Base-by-base conservation (phyloP, 225 moss, liverwort and hornwort genomes). In the Pleurozium schreberi region DNA sequence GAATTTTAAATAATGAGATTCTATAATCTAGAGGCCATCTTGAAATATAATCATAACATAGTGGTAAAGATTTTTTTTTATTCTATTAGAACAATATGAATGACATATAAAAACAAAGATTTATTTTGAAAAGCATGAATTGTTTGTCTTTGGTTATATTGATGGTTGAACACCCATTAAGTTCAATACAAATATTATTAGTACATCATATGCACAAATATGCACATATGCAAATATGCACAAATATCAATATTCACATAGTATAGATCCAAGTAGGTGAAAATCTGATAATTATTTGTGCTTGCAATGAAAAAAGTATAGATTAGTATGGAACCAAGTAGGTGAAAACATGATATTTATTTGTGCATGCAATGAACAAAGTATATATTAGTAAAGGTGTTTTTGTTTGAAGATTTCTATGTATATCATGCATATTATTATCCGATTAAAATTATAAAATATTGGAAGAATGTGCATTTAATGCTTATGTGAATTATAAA, bases 241-340 rank as follows among this genome's bases (percentile, higher is more conserved):
- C n/a, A n/a, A n/a, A n/a, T n/a, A n/a, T n/a, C n/a, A n/a, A n/a
- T 34, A 16, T 17, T 22, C 5, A 49, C 5, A 3, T 6, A 0
- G 3, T 23, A 15, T 63, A 1, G 21, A 47, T 61, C 13, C 5
- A 62, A 23, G 22, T 21, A 81, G 9, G 22, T 62, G 14, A 81
- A 62, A 33, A 25, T 1, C 23, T 45, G 3, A 36, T 14, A 14
- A 33, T 10, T 45, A 21, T 11, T 49, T 64, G 10, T 64, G 2
- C 25, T 49, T 15, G 22, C 0, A 0, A 28, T 34, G 10, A 31
- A 9, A 0, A 42, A 80, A 27, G 2, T 12, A 17, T n/a, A 59
- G 11, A 80, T 58, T n/a, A n/a, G 40, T 40, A 40, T n/a, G n/a
- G n/a, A 47, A 81, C 13, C 5, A 62, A 23, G 22, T 21, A 81